These are phyloP conservation scores for Coccomyxa sp. DNA, from an alignment of 139 green algal genomes.

Conservation along the genomic window DNA sequence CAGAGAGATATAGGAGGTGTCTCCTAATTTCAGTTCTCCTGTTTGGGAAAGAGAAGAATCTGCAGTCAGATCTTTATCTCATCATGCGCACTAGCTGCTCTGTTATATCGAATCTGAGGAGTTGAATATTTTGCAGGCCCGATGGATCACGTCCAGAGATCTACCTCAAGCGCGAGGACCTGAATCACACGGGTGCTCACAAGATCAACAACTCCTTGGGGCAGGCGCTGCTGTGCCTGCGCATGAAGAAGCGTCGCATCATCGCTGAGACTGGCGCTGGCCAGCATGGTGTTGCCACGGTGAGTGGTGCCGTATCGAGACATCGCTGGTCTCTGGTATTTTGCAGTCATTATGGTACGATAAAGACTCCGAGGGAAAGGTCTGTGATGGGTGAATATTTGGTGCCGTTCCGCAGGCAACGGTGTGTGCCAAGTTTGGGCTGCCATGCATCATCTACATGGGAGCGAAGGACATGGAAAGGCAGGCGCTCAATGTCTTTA, in stretches of 20 bases:
- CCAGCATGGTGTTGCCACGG: conserved; percentile 97
- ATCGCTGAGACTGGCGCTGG: conserved; percentile 98
- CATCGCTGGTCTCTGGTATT: not conserved
- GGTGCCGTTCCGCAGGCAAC: conserved; percentile 65
- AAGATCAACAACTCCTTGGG: conserved; percentile 99
- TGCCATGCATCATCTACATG: conserved; percentile 99
- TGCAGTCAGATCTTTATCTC: not conserved
- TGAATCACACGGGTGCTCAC: conserved; percentile 99
- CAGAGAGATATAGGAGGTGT: conserved; percentile 70
- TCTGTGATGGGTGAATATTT: not conserved
- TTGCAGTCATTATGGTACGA: not conserved
- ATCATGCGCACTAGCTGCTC: not conserved
- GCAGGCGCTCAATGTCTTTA: conserved; percentile 98
- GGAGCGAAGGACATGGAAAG: conserved; percentile 97
- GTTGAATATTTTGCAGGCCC: conserved; percentile 14
- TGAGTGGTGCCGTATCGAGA: conserved; percentile 18
- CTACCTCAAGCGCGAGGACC: conserved; percentile 98
- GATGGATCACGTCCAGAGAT: conserved; percentile 75
- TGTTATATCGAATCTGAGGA: not conserved
- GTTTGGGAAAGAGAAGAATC: not conserved
- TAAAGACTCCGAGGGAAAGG: not conserved
- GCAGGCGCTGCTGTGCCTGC: conserved; percentile 88
- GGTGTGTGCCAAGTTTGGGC: conserved; percentile 89
- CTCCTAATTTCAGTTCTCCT: not conserved
- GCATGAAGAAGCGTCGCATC: conserved; percentile 94